Conservation (phyloP, 345 rosid genomes). For the Bruguiera parviflora region DNA sequence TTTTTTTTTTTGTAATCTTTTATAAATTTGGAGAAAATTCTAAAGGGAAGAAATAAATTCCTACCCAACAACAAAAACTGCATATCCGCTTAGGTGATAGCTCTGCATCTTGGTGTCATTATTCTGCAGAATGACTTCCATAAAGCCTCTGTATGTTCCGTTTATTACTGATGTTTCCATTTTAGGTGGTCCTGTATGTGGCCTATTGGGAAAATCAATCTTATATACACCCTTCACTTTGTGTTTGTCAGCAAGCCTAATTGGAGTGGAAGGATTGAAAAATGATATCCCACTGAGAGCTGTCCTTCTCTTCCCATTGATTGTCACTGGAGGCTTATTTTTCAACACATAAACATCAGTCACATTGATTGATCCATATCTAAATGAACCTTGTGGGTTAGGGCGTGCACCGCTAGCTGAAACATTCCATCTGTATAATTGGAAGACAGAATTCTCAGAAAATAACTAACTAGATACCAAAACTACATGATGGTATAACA, state of each 20-base stretch:
- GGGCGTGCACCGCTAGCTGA: conserved; percentile 99
- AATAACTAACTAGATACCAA: background rate
- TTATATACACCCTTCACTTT: conserved; percentile 80
- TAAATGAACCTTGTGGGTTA: conserved; percentile 95
- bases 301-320: conserved; percentile 62
- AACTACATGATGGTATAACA: background rate
- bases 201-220: conserved; percentile 83
- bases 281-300: conserved; percentile 82
- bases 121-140: conserved; percentile 93
- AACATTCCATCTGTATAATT: conserved; percentile 79
- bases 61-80: conserved; percentile 90
- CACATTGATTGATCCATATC: conserved; percentile 93
- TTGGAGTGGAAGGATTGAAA: conserved; percentile 85
- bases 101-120: conserved; percentile 91
- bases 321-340: conserved; percentile 68
- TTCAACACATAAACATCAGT: conserved; percentile 73
- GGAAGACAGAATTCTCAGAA: conserved; percentile 15
- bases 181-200: conserved; percentile 72
- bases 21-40: background rate
- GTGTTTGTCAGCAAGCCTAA: conserved; percentile 83
- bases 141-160: conserved; percentile 90
- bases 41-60: conserved; percentile 16
- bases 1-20: background rate
- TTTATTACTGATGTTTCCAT: conserved; percentile 76
- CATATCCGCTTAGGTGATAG: conserved; percentile 92